phyloP scores from a whole-genome alignment of 129 eudicot genomes.

The Arctium lappa region DNA sequence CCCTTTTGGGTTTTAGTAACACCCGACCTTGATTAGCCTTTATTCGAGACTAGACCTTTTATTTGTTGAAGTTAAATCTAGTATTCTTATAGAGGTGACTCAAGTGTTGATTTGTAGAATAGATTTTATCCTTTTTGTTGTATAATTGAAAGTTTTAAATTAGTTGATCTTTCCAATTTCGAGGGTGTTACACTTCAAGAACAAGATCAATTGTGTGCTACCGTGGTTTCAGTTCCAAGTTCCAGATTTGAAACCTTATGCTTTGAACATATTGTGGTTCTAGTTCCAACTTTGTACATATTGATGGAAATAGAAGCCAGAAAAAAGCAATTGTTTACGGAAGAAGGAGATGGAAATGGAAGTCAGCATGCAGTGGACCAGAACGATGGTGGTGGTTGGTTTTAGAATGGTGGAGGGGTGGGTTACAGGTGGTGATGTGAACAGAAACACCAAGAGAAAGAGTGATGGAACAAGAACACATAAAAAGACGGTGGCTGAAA shows the following conservation, averaged over 20 bases:
- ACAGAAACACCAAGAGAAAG: too few relatives aligned
- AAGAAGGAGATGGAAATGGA: not conserved
- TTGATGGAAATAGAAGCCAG: not conserved
- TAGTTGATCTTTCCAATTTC: too few relatives aligned
- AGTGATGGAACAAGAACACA: too few relatives aligned
- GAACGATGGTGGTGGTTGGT: not conserved
- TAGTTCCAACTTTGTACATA: not conserved
- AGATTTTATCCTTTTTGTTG: too few relatives aligned
- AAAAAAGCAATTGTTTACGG: not conserved
- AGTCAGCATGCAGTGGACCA: not conserved
- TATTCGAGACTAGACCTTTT: too few relatives aligned
- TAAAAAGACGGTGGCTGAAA: too few relatives aligned
- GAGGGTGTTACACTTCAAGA: not conserved
- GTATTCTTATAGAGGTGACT: too few relatives aligned
- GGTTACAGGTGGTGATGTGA: not conserved
- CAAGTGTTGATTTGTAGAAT: too few relatives aligned
- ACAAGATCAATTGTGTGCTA: not conserved
- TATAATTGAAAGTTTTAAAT: too few relatives aligned
- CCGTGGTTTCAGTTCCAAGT: not conserved
- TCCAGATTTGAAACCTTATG: not conserved
- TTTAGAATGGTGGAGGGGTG: not conserved
- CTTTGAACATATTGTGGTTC: not conserved
- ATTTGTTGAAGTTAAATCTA: too few relatives aligned
- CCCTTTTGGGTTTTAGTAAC: too few relatives aligned
- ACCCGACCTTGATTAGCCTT: too few relatives aligned